Percentiles rank a stretch among this genome's conserved stretches.
phyloP scores from a whole-genome alignment of 2,329 filamentous ascomycete species.

The Orbilia brochopaga region DNA sequence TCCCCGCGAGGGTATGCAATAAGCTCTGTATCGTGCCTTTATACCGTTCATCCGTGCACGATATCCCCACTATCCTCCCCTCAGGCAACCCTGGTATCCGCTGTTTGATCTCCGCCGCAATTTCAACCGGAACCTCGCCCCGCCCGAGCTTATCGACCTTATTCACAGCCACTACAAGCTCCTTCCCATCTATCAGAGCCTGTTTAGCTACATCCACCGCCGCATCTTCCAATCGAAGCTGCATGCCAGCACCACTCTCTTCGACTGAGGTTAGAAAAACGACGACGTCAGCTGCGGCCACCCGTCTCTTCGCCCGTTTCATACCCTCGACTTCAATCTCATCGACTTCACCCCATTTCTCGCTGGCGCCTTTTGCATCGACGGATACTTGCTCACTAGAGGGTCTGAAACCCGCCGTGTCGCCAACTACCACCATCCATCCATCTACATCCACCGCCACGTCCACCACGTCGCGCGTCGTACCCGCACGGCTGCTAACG shows the following conservation, averaged over 20 bases:
- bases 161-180: conserved; percentile 67
- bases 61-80: conserved; percentile 38
- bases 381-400: too few species aligned
- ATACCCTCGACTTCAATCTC: conserved; percentile 88
- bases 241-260: conserved; percentile 56
- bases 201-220: conserved; percentile 59
- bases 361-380: conserved; percentile 50
- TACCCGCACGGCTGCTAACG: conserved; percentile 89
- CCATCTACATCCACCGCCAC: conserved; percentile 86
- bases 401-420: conserved; percentile 85
- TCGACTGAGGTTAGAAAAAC: conserved; percentile 81
- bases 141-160: conserved; percentile 63
- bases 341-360: conserved; percentile 63
- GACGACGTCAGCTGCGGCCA: conserved; percentile 81
- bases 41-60: conserved; percentile 33
- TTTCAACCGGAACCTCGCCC: background rate
- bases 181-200: conserved; percentile 62
- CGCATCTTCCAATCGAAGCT: conserved; percentile 51
- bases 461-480: conserved; percentile 92
- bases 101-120: conserved; percentile 5
- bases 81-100: conserved; percentile 16
- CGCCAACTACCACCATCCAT: conserved; percentile 90
- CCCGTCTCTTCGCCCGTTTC: conserved; percentile 78
- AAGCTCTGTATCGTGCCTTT: conserved; percentile 63
- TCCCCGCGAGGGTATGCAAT: conserved; percentile 69